Conservation (phyloP, 306 rosid genomes). For the Arachis stenosperma region DNA sequence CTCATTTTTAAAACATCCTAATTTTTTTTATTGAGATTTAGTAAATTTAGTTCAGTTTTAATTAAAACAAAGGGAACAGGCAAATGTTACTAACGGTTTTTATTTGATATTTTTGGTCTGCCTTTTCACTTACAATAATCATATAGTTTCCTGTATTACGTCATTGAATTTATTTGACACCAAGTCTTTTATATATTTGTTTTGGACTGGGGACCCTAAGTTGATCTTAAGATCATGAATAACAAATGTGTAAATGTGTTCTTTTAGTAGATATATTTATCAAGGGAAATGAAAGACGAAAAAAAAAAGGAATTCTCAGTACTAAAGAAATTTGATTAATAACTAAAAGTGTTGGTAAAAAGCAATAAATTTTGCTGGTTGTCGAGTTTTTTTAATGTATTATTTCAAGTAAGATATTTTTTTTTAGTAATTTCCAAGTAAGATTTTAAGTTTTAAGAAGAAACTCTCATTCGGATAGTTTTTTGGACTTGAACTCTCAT, state of each 20-base stretch:
- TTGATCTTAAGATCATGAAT: neutral
- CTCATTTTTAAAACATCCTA: neutral
- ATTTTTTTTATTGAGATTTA: neutral
- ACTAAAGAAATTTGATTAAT: too few species aligned
- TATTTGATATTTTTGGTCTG: constrained; percentile 18
- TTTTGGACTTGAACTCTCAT: too few species aligned
- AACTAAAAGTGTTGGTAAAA: too few species aligned
- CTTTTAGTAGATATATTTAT: neutral
- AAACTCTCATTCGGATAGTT: too few species aligned
- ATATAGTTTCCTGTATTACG: neutral
- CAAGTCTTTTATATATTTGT: neutral
- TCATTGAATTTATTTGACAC: constrained; percentile 3
- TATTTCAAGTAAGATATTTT: too few species aligned
- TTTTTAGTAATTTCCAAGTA: too few species aligned
- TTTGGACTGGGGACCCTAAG: neutral
- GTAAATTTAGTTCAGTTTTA: neutral
- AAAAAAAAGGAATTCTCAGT: too few species aligned
- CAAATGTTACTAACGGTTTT: constrained; percentile 1
- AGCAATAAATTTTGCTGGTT: too few species aligned
- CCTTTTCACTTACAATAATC: neutral
- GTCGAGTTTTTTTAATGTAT: too few species aligned
- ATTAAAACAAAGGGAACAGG: neutral
- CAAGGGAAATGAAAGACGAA: neutral
- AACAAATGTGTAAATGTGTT: neutral
- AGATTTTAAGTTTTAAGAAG: too few species aligned